Evolutionary conservation across 1,139 yeast species (phyloP), one percentile per base, ranked within the genome.

Genomic region (Nakaseomyces bracarensis): DNA sequence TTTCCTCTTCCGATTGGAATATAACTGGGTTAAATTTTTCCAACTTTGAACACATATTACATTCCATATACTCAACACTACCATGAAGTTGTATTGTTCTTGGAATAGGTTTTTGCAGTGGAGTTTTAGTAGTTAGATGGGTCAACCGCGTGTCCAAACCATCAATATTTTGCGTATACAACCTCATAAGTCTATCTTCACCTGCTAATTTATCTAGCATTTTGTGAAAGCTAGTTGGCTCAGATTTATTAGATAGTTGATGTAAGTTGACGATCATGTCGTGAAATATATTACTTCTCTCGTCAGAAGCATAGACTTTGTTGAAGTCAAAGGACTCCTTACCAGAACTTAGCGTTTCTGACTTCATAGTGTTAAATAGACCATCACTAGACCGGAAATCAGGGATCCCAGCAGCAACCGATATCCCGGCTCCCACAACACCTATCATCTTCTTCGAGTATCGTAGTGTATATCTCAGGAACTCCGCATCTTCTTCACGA

Each of bases 401-500:
- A 2, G 95, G 95, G 34, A 86, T 85, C 2, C 96, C 96, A 0
- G 94, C 86, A 36, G 83, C 83, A 45, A 89, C 91, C 21, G 95
- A 83, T 25, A 84, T 77, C 3, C 96, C 96, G 9, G 96, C 96
- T 3, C 96, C 96, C 0, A 91, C 77, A 27, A 86, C 70, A 27
- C 77, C 70, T 1, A 81, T 69, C 65, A 66, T 71, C 42, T 61
- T 63, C 42, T 61, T 65, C n/a, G 72, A 63, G 52, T 78, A 69
- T 50, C 65, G 69, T 10, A 82, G 47, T 1, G 71, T 69, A 49
- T 68, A 65, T 39, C 64, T 68, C 16, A 72, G 49, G 46, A 71
- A 72, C 9, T 64, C 59, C 9, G 69, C 57, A 46, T 69, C 71
- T 27, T 62, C 63, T 19, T 63, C 49, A 7, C 7, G 19, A 38